Base-by-base conservation (phyloP, 345 rosid species). In the Aethionema arabicum region DNA sequence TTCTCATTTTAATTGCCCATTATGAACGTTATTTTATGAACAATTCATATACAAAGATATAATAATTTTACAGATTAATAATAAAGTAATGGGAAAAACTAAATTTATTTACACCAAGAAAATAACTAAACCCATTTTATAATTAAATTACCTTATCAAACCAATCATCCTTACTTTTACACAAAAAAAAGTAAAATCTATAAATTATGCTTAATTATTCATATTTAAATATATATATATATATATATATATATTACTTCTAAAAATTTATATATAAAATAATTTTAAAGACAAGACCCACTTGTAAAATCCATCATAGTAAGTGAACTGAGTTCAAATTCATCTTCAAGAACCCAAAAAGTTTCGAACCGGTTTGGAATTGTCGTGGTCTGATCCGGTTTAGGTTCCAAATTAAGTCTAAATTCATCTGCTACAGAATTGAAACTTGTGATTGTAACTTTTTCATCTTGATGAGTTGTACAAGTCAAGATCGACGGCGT, bases 241-340 rank as follows among this genome's bases (percentile, higher is more conserved):
- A 69, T 6, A 13, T 11, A 48, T 12, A 38, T 32, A 32, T 46
- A 45, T 21, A 40, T 41, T 14, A 56, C 59, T 49, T 70, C 41
- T 55, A 49, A 49, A 37, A 49, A 70, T 32, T 15, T 31, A 60
- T 35, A 37, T 47, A 27, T 47, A 7, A 53, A 42, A 13, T 45
- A 50, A 49, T 36, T 13, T 65, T 61, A 36, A 44, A 73, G 66
- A 47, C 73, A 73, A 57, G 36, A 70, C 5, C 67, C 79, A 65
- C 77, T 66, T 45, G 77, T 42, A 38, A 75, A 67, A 14, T 79
- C 81, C 75, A 75, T 56, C 72, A 75, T 75, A 55, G 60, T 59
- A 33, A 74, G 57, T 41, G 66, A 50, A 60, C 71, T 75, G 11
- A 82, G 56, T 59, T 78, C 78, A 9, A 67, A 58, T 33, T 73